Conservation (phyloP, 768 basidiomycete species). For the Pleurotus pulmonarius region DNA sequence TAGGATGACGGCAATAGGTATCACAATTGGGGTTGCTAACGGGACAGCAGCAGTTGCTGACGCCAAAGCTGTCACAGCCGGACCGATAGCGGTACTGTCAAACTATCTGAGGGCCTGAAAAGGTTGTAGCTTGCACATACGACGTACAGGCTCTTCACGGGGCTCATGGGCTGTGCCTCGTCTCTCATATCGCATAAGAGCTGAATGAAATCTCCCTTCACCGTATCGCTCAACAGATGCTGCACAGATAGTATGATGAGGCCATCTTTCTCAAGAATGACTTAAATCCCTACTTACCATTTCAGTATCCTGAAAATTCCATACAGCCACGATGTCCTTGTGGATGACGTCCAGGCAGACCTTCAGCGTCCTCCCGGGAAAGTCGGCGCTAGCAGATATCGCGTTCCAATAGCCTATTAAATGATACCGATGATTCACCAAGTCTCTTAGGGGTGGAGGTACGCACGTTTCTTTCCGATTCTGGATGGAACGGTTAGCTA, state of each 20-base stretch:
- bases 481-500: constrained; percentile 1
- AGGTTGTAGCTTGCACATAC: background rate
- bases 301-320: constrained; percentile 21
- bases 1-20: constrained; percentile 15
- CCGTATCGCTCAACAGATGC: constrained; percentile 14
- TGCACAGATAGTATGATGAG: background rate
- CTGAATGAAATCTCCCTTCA: constrained; percentile 16
- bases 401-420: constrained; percentile 22
- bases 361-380: constrained; percentile 14
- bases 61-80: constrained; percentile 1
- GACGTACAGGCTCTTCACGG: constrained; percentile 4
- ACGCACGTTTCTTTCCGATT: constrained; percentile 12
- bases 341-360: constrained; percentile 21
- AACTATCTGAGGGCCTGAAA: background rate
- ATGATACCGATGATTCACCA: background rate
- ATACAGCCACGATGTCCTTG: constrained; percentile 18
- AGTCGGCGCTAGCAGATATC: constrained; percentile 17
- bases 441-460: background rate
- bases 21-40: constrained; percentile 15
- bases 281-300: constrained; percentile 9
- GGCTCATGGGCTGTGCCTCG: background rate
- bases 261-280: background rate
- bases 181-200: constrained; percentile 7
- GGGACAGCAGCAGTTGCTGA: constrained; percentile 10
- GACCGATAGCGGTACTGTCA: background rate